Base-by-base conservation (phyloP, 495 filamentous ascomycete species). In the Copromyces sp. region DNA sequence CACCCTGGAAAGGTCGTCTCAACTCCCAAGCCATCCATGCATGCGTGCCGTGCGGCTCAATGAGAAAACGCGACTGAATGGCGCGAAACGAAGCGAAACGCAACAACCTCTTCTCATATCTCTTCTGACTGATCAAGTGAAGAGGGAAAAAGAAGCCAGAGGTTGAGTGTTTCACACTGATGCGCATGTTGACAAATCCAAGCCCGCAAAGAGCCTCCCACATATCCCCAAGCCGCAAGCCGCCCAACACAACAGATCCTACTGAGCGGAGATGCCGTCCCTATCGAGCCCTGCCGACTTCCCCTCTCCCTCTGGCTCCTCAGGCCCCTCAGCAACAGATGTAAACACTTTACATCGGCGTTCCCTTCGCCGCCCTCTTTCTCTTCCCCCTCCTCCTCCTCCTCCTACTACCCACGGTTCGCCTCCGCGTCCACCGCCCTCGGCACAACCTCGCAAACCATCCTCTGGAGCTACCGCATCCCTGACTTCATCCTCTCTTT, bases 401-500 rank as follows among this genome's bases (percentile, higher is more conserved):
- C 78, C 3, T 47, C 39, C 8, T 12, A 68, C 77, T 86, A 1
- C 80, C 81, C 73, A 81, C 84, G 89, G 89, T 90, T 90, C 71
- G 84, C 86, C 45, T 84, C 82, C 73, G 82, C 83, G 1, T 82
- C 84, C 8, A 90, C 88, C 0, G 88, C 88, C 1, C 82, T 85
- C 70, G 83, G 84, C 24, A 87, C 87, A 35, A 79, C 83, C 42
- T 81, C 77, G 71, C 82, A 87, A 80, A 85, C 84, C 8, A 82
- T 87, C 24, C 82, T 90, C 35, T 90, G 88, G 88, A 87, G 84
- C 76, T 90, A 87, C 81, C 82, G 85, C 70, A 88, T 89, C 72
- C 87, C 89, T 2, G 82, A 85, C 61, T 80, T 83, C 39, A 81
- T 90, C 44, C 75, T 88, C 2, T 69, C 80, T 6, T 86, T 90